Evolutionary conservation across 768 basidiomycete species (phyloP).

Genomic region (Gymnopilus dilepis): DNA sequence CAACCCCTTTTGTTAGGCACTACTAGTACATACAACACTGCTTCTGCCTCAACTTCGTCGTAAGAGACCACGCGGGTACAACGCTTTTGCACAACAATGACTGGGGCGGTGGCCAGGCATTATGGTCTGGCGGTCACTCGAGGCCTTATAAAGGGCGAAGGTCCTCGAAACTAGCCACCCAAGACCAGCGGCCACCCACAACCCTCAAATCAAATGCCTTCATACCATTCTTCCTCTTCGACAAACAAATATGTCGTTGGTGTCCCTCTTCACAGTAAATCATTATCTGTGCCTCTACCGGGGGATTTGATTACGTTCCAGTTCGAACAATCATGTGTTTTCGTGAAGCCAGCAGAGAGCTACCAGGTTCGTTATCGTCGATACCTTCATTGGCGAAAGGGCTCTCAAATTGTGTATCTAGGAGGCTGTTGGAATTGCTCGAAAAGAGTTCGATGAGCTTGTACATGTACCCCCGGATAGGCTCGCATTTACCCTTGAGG

Average conservation of each 20-base stretch:
- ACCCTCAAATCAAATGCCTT: not conserved
- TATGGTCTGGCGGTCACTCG: too few species aligned
- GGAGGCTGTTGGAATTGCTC: conserved; percentile 57
- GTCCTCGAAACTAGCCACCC: too few species aligned
- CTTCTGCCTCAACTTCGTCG: not conserved
- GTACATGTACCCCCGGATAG: conserved; percentile 40
- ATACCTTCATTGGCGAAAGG: not conserved
- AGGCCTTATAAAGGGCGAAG: not conserved
- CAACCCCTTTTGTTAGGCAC: not conserved
- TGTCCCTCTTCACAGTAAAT: not conserved
- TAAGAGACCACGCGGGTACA: not conserved
- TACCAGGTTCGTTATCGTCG: conserved; percentile 44
- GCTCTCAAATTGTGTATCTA: conserved; percentile 23
- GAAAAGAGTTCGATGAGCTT: conserved; percentile 54
- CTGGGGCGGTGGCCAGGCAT: not conserved
- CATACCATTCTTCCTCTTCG: not conserved
- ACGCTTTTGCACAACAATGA: not conserved
- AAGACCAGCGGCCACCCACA: not conserved
- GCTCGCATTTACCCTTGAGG: conserved; percentile 49
- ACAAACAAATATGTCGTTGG: not conserved
- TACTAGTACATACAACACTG: not conserved
- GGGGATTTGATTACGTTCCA: conserved; percentile 58
- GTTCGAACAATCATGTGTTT: conserved; percentile 47
- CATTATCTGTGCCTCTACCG: conserved; percentile 30
- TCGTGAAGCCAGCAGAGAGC: conserved; percentile 48